Evolutionary conservation across 1,284 basidiomycete genomes (phyloP).

Genomic region (Porogramme epimiltina): DNA sequence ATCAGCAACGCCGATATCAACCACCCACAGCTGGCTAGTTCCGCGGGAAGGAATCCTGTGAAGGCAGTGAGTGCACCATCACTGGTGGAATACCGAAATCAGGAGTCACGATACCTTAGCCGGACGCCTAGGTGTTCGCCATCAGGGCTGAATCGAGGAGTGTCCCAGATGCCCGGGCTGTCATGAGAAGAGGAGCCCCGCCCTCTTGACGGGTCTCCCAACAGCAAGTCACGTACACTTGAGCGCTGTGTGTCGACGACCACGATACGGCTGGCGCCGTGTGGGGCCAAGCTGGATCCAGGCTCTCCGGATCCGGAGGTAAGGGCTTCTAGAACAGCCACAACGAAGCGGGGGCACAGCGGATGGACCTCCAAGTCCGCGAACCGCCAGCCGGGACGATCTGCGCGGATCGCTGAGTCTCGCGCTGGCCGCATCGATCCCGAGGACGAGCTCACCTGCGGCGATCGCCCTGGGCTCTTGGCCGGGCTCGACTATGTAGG

Average conservation of each 20-base stretch:
- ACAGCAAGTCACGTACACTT: too few relatives aligned
- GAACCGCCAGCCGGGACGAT: conserved; percentile 62
- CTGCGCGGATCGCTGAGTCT: conserved; percentile 32
- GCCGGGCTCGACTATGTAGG: too few relatives aligned
- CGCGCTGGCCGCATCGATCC: not conserved
- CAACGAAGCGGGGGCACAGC: conserved; percentile 41
- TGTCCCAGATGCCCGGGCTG: conserved; percentile 63
- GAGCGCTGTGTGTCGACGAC: conserved; percentile 48
- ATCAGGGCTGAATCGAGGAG: conserved; percentile 62
- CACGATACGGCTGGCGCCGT: too few relatives aligned
- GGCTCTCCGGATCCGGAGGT: too few relatives aligned
- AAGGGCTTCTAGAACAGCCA: conserved; percentile 60
- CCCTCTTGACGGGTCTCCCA: too few relatives aligned
- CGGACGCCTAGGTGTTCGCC: conserved; percentile 64
- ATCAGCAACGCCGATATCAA: not conserved
- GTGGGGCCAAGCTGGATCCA: too few relatives aligned
- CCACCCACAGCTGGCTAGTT: too few relatives aligned
- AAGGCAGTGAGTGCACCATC: too few relatives aligned
- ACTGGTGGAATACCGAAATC: too few relatives aligned
- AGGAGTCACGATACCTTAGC: conserved; percentile 49
- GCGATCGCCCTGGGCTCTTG: not conserved
- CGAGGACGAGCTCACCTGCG: not conserved
- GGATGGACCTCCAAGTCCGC: conserved; percentile 50
- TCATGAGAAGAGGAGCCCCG: too few relatives aligned
- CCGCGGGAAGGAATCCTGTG: too few relatives aligned